Conservation (phyloP, 2,329 filamentous ascomycete genomes). For the Boeremia lycopersici region DNA sequence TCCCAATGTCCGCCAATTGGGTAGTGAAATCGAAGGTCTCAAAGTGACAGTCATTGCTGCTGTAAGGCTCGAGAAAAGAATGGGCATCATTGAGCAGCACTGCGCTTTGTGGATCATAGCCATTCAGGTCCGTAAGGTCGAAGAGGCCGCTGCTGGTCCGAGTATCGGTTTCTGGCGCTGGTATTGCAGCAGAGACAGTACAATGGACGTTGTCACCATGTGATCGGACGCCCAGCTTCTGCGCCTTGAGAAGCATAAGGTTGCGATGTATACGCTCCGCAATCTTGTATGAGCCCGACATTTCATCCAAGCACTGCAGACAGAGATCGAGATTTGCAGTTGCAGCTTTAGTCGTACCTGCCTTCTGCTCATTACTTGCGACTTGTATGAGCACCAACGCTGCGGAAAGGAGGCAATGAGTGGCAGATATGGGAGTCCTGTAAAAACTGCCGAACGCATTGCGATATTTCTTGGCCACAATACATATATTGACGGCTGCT, state of each 20-base stretch:
- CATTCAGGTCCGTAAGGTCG: background rate
- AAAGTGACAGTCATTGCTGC: background rate
- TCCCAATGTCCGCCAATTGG: background rate
- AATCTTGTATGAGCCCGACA: background rate
- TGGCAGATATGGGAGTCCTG: constrained; percentile 44
- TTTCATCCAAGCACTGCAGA: constrained; percentile 1
- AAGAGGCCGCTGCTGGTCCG: background rate
- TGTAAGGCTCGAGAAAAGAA: background rate
- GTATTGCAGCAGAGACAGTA: background rate
- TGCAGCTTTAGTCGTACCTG: background rate
- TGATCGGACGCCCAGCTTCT: background rate
- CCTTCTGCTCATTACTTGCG: background rate
- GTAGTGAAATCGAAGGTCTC: background rate
- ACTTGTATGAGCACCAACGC: constrained; percentile 29
- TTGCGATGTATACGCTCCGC: background rate
- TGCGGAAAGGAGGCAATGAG: constrained; percentile 45
- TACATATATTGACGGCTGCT: background rate
- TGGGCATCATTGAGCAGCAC: background rate
- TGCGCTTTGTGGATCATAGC: background rate
- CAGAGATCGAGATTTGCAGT: background rate
- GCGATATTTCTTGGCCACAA: constrained; percentile 27
- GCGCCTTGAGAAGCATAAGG: background rate
- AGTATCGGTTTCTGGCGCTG: background rate
- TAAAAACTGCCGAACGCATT: constrained; percentile 45
- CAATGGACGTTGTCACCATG: background rate